Conservation (phyloP, 2,329 filamentous ascomycete species). For the Sporothrix brasiliensis region DNA sequence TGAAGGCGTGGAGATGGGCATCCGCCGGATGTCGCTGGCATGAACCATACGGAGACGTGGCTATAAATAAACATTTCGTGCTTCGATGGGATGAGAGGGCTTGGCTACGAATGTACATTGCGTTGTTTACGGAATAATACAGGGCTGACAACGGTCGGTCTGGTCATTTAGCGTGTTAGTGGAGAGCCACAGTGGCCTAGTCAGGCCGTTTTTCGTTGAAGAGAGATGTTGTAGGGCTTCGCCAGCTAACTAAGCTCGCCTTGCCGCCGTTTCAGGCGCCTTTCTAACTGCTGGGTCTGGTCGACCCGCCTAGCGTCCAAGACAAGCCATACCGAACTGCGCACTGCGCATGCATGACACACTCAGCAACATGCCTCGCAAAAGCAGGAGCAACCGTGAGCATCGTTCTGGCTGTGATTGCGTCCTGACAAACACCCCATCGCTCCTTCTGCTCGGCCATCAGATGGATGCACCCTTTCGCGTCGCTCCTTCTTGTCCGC, state of each 20-base stretch:
- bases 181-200: neutral
- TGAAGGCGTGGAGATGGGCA: neutral
- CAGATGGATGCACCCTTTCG: neutral
- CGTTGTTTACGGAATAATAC: neutral
- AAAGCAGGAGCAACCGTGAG: constrained; percentile 14
- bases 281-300: neutral
- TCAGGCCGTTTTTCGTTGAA: neutral
- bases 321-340: neutral
- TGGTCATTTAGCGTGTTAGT: neutral
- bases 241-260: too few species aligned
- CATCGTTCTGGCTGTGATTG: neutral
- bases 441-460: neutral
- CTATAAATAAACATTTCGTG: constrained; percentile 18
- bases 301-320: neutral
- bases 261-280: neutral
- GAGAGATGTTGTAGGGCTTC: too few species aligned
- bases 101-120: neutral
- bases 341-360: neutral
- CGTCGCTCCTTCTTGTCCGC: neutral
- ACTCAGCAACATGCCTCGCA: constrained; percentile 22
- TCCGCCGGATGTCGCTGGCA: constrained; percentile 4
- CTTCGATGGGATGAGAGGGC: neutral
- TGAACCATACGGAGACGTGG: constrained; percentile 11
- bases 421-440: constrained; percentile 6
- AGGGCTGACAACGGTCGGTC: neutral